phyloP scores from a whole-genome alignment of 2,329 filamentous ascomycete genomes.

The Ceratocystis eucalypticola region DNA sequence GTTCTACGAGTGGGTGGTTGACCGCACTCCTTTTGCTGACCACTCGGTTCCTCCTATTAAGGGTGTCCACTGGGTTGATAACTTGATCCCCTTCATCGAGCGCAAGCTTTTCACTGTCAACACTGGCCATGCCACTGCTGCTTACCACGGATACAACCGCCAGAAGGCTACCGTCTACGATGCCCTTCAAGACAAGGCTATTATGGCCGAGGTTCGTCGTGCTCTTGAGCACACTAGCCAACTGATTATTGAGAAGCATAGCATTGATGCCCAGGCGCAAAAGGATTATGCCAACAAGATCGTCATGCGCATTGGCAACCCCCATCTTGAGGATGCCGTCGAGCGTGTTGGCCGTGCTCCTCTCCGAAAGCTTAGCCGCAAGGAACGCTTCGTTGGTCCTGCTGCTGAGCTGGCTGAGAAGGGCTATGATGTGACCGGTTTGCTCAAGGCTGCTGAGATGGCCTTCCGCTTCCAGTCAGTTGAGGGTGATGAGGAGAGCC shows the following conservation, averaged over 20 bases:
- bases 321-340: slow-evolving; percentile 78
- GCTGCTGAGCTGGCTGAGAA: slow-evolving; percentile 78
- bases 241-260: slow-evolving; percentile 78
- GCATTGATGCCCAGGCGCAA: slow-evolving; percentile 62
- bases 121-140: slow-evolving; percentile 89
- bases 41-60: slow-evolving; percentile 59
- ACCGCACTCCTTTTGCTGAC: slow-evolving; percentile 68
- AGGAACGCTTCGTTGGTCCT: slow-evolving; percentile 91
- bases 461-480: slow-evolving; percentile 92
- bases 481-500: slow-evolving; percentile 78
- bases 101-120: slow-evolving; percentile 99
- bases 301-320: slow-evolving; percentile 84
- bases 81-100: slow-evolving; percentile 92
- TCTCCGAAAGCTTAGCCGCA: slow-evolving; percentile 81
- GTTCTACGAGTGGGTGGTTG: slow-evolving; percentile 98
- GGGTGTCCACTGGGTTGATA: slow-evolving; percentile 83
- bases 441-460: slow-evolving; percentile 79
- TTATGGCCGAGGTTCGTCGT: slow-evolving; percentile 64
- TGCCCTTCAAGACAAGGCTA: slow-evolving; percentile 47
- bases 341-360: slow-evolving; percentile 93
- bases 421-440: slow-evolving; percentile 55
- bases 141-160: slow-evolving; percentile 83
- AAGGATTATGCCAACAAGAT: slow-evolving; percentile 83
- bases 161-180: slow-evolving; percentile 84
- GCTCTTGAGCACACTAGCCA: slow-evolving; percentile 75